phyloP scores from a whole-genome alignment of 257 asterid species.

The Leonotis leonurus region DNA sequence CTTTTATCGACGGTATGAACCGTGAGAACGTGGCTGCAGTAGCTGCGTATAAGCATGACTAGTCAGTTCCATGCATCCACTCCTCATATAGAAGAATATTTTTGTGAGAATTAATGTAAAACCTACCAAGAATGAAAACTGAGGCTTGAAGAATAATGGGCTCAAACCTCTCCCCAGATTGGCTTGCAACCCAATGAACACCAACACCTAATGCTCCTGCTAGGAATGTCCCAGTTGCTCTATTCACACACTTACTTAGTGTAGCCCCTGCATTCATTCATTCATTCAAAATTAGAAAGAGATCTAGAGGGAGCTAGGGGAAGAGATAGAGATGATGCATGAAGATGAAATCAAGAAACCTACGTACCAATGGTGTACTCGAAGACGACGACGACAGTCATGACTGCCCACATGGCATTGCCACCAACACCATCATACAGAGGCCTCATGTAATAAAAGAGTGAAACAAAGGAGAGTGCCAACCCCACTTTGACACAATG shows the following conservation, averaged over 20 bases:
- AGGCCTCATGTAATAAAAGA: conserved; percentile 79
- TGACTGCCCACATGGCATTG: conserved; percentile 85
- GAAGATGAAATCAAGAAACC: too few relatives aligned
- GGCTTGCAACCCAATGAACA: conserved; percentile 83
- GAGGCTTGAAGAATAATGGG: conserved; percentile 65
- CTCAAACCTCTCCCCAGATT: conserved; percentile 45
- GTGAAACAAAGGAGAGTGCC: conserved; percentile 66
- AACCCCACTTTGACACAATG: conserved; percentile 71
- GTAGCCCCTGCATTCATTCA: conserved; percentile 46
- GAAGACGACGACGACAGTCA: conserved; percentile 80
- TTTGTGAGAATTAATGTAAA: too few relatives aligned
- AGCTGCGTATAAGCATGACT: too few relatives aligned
- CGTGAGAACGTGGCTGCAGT: conserved; percentile 75
- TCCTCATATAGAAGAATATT: too few relatives aligned
- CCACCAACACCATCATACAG: conserved; percentile 76
- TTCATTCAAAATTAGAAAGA: too few relatives aligned
- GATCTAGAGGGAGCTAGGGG: too few relatives aligned
- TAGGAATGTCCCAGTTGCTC: conserved; percentile 49
- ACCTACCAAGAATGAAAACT: conserved; percentile 60
- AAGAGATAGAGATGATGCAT: too few relatives aligned
- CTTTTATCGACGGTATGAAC: conserved; percentile 70
- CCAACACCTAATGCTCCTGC: conserved; percentile 83
- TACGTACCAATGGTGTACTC: conserved; percentile 77
- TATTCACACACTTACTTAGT: conserved; percentile 54
- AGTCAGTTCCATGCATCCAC: too few relatives aligned